A percentile compares a stretch with the other conserved stretches of the same genome.
Evolutionary conservation across 148 eudicot genomes (phyloP).

Genomic region (Gaultheria prostrata): DNA sequence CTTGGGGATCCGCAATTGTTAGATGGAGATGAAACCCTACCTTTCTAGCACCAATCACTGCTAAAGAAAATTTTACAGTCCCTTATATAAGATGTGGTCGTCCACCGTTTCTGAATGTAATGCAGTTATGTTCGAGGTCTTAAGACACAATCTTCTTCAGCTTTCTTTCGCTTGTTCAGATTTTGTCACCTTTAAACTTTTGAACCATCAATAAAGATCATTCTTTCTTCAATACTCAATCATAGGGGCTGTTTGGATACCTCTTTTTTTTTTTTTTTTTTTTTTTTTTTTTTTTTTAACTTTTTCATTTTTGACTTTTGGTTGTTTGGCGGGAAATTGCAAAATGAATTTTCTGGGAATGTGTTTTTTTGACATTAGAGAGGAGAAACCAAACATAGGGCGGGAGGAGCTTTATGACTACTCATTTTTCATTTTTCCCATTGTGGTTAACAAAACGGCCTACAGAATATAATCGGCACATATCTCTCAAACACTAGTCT

Average conservation of each 20-base stretch:
- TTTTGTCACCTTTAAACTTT: neutral
- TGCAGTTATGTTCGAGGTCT: slow-evolving; percentile 6
- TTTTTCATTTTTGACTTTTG: too few relatives aligned
- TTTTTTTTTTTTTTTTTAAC: accelerated
- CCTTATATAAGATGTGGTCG: neutral
- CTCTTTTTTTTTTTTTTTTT: too few relatives aligned
- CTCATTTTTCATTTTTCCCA: too few relatives aligned
- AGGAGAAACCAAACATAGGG: too few relatives aligned
- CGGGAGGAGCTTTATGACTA: too few relatives aligned
- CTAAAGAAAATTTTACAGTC: neutral
- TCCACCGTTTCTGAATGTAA: neutral
- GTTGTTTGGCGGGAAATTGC: too few relatives aligned
- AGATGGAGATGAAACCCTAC: slow-evolving; percentile 63
- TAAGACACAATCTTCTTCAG: neutral
- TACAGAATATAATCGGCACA: too few relatives aligned
- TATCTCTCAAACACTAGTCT: too few relatives aligned
- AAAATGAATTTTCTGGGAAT: too few relatives aligned
- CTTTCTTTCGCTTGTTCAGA: slow-evolving; percentile 3
- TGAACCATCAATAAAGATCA: slow-evolving; percentile 16
- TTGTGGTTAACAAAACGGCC: too few relatives aligned
- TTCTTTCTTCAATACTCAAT: slow-evolving; percentile 1
- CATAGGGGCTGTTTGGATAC: too few relatives aligned
- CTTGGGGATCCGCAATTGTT: slow-evolving; percentile 91
- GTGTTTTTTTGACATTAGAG: too few relatives aligned
- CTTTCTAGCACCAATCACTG: neutral